Evolutionary conservation across 345 rosid genomes (phyloP).

Genomic region (Salix purpurea): DNA sequence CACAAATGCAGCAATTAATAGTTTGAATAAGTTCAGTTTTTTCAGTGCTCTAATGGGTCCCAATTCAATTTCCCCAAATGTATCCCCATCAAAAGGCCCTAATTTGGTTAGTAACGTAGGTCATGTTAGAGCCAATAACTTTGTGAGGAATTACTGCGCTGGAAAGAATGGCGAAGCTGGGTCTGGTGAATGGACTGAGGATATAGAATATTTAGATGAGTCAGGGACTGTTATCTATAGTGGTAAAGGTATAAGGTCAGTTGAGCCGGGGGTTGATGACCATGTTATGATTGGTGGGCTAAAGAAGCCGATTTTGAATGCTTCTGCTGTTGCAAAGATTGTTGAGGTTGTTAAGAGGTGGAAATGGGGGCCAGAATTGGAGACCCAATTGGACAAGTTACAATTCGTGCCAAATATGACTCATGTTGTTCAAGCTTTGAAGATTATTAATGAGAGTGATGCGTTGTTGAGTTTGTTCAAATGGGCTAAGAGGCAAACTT

Average conservation of each 20-base stretch:
- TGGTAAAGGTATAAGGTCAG: conserved; percentile 82
- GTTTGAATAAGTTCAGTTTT: conserved; percentile 15
- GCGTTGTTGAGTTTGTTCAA: conserved; percentile 70
- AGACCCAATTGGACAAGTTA: conserved; percentile 72
- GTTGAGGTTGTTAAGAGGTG: conserved; percentile 90
- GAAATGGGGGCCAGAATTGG: conserved; percentile 99
- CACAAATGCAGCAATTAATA: conserved; percentile 6
- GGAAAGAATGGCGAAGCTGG: conserved; percentile 29
- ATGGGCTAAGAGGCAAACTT: conserved; percentile 86
- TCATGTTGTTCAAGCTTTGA: conserved; percentile 70
- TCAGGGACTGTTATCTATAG: conserved; percentile 72
- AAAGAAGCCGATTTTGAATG: conserved; percentile 72
- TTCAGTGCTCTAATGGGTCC: conserved; percentile 20
- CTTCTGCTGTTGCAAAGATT: conserved; percentile 79
- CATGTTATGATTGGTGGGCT: conserved; percentile 82
- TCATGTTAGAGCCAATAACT: background rate
- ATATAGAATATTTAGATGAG: conserved; percentile 87
- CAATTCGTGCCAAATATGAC: conserved; percentile 84
- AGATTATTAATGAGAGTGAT: conserved; percentile 55
- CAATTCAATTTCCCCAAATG: conserved; percentile 14
- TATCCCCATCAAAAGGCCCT: conserved; percentile 17
- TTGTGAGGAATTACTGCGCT: conserved; percentile 49
- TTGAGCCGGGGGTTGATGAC: conserved; percentile 81
- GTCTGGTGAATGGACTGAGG: conserved; percentile 69
- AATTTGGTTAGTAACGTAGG: background rate